Evolutionary conservation across 768 basidiomycete species (phyloP), one percentile per base, ranked within the genome.

Genomic region (Termitomyces sp.): DNA sequence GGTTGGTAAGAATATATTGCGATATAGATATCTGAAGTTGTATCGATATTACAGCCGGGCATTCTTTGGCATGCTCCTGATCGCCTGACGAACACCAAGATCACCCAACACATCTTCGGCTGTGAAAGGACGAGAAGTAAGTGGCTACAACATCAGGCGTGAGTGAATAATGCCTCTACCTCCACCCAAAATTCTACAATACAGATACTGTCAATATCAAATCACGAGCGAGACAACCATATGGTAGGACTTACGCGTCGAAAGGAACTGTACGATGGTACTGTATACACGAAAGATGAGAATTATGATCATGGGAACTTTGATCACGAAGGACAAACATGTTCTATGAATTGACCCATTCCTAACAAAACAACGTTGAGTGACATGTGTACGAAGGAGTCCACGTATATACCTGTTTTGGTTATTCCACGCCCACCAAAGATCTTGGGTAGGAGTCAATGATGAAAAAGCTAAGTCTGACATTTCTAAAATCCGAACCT

Each of bases 381-480:
- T 43, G 44, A 31, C 31, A 17, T 30, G 35, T 19, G 37, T 44
- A 53, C 9, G 53, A 54, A 30, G 15, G 21, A 50, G 3, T 15
- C 12, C n/a, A 56, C 80, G 75, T 80, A 14, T 35, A 5, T 35
- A 56, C 89, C 91, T 8, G 86, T 86, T 70, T 82, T 80, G 12
- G 94, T 95, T 58, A 95, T 82, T 46, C 89, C 93, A 62, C 94
- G 83, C 21, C 93, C 93, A 60, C 91, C 91, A 66, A 93, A 94
- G 62, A 94, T 85, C 77, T 78, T 51, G 41, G 42, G 35, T 38
- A 48, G 17, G 31, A n/a, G 37, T 53, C 15, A 59, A 47, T 31
- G 56, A n/a, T 50, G 53, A 50, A 35, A 19, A 21, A 17, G 23
- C 41, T 28, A 42, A 26, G 15, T 21, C 21, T 9, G 3, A 21